Base-by-base conservation (phyloP, 345 rosid species). In the Kernera saxatilis region DNA sequence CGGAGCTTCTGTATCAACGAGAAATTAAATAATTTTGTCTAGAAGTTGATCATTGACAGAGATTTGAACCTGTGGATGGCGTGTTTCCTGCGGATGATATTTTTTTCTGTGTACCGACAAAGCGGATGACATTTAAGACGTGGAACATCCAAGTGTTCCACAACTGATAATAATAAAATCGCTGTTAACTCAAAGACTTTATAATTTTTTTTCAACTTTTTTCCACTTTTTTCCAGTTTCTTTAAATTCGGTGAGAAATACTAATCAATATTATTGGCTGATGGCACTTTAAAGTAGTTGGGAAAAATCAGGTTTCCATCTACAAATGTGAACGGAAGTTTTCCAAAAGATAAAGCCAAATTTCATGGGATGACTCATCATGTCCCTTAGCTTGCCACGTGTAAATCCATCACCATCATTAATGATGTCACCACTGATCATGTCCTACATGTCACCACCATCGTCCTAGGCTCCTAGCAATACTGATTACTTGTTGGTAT, bases 181-280 rank as follows among this genome's bases (percentile, higher is more conserved):
- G 52, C 30, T 67, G 48, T 49, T 49, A 36, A 15, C 52, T 18
- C 41, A 40, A 7, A 26, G 21, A 39, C 63, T 40, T 40, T 0
- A 0, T 4, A 17, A 39, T 23, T 35, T 5, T 4, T 32, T 11
- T 5, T 33, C n/a, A 33, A 8, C 33, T 9, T 25, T 4, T 32
- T 11, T 5, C 21, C n/a, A 33, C 5, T 23, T 9, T 25, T 18
- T 17, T 3, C 5, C 6, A 3, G 8, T 52, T 53, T 2, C 37
- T 19, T 40, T 18, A 19, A 30, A 14, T 19, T 54, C 19, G 19
- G 37, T 51, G 18, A 12, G 49, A 18, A 4, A 10, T 36, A 44
- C 5, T 32, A 33, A 69, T 56, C 65, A 69, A 55, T 55, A 33
- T 22, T 55, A 68, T 55, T 69, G 64, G 64, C 55, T 43, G 64